phyloP scores from a whole-genome alignment of 208 protist genomes.

The Porcisia hertigi region DNA sequence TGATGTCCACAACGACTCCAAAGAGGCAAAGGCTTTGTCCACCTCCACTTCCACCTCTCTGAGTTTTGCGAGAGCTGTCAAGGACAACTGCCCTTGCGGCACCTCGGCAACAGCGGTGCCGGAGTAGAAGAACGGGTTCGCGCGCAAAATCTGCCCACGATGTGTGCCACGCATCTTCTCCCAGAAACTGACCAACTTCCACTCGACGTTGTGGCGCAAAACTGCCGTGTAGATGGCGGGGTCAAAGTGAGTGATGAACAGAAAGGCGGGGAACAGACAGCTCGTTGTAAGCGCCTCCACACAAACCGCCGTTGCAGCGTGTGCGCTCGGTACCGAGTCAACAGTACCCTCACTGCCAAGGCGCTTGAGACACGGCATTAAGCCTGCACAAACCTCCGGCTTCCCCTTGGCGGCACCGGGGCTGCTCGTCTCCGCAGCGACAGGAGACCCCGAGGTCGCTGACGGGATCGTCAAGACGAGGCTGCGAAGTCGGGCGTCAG shows the following conservation, averaged over 20 bases:
- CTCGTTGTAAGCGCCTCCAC: slow-evolving; percentile 49
- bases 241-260: slow-evolving; percentile 72
- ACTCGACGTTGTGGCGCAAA: slow-evolving; percentile 56
- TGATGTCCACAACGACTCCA: slow-evolving; percentile 18
- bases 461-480: slow-evolving; percentile 35
- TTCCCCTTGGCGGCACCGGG: background rate
- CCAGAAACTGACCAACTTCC: slow-evolving; percentile 62
- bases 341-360: slow-evolving; percentile 36
- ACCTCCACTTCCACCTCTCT: slow-evolving; percentile 52
- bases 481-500: slow-evolving; percentile 34
- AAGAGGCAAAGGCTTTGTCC: slow-evolving; percentile 51
- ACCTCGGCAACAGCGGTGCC: slow-evolving; percentile 13
- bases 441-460: background rate
- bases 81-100: slow-evolving; percentile 20
- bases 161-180: slow-evolving; percentile 63
- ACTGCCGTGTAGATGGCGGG: slow-evolving; percentile 39
- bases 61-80: slow-evolving; percentile 38
- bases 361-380: slow-evolving; percentile 43
- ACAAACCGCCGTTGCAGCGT: slow-evolving; percentile 37
- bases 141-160: slow-evolving; percentile 41
- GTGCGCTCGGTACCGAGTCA: slow-evolving; percentile 36
- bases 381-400: slow-evolving; percentile 31
- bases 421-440: background rate
- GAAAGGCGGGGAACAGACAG: slow-evolving; percentile 77
- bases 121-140: slow-evolving; percentile 47